Percentiles rank a stretch among this genome's conserved stretches.
These are phyloP conservation scores for Cyberlindnera japonica DNA, from an alignment of 805 yeast species.

Conservation along the genomic window DNA sequence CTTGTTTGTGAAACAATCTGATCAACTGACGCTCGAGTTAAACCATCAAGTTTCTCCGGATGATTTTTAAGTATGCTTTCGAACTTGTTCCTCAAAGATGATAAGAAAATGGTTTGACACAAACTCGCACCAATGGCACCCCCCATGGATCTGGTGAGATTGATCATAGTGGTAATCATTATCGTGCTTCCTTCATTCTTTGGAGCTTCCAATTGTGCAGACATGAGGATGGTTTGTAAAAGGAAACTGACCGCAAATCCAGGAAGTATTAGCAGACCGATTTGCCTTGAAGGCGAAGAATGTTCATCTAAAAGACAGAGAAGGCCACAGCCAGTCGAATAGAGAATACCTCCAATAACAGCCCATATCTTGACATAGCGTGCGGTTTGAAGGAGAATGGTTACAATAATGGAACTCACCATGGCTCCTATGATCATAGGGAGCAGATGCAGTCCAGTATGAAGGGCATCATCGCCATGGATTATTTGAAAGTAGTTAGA, in stretches of 20 bases:
- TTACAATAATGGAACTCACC: conserved; percentile 18
- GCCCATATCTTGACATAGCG: conserved; percentile 34
- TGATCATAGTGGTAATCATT: conserved; percentile 42
- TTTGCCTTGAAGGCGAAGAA: conserved; percentile 28
- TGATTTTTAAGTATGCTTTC: neutral
- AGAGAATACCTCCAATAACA: conserved; percentile 28
- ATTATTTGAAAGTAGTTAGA: conserved; percentile 53
- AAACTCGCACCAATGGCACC: conserved; percentile 43
- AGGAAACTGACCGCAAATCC: conserved; percentile 36
- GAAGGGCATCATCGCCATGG: conserved; percentile 27
- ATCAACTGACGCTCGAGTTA: neutral
- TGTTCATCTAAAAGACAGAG: conserved; percentile 30
- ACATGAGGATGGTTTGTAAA: conserved; percentile 31
- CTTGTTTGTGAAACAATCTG: conserved; percentile 1
- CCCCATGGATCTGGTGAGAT: conserved; percentile 43
- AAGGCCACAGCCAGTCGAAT: conserved; percentile 35
- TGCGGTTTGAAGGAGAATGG: conserved; percentile 31
- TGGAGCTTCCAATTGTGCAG: conserved; percentile 47
- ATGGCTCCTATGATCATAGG: conserved; percentile 22
- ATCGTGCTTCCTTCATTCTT: conserved; percentile 47
- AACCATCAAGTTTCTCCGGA: neutral
- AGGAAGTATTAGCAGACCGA: conserved; percentile 36
- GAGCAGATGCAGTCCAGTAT: conserved; percentile 23
- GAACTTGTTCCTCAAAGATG: conserved; percentile 16
- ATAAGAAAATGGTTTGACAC: conserved; percentile 39